phyloP scores from a whole-genome alignment of 192 early-diverging fungal genomes.

The Nowakowskiella sp. region DNA sequence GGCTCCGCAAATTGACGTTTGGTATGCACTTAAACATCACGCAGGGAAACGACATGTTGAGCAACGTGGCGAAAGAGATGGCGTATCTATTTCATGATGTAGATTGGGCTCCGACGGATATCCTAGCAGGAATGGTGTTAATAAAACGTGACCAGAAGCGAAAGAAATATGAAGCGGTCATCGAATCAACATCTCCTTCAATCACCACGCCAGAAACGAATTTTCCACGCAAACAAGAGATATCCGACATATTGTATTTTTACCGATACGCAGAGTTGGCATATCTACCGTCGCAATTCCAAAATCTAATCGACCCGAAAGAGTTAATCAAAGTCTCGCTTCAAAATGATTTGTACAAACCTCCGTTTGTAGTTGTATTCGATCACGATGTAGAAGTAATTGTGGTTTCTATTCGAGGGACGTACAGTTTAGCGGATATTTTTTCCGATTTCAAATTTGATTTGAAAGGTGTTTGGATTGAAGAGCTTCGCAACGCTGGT shows the following conservation, averaged over 20 bases:
- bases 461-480: slow-evolving; percentile 15
- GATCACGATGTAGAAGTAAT: slow-evolving; percentile 30
- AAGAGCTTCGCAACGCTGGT: slow-evolving; percentile 20
- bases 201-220: slow-evolving; percentile 3
- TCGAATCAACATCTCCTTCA: background rate
- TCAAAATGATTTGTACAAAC: slow-evolving; percentile 30
- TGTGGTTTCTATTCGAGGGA: slow-evolving; percentile 36
- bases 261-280: slow-evolving; percentile 30
- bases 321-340: slow-evolving; percentile 29
- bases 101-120: slow-evolving; percentile 40
- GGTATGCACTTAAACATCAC: too few species aligned
- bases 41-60: too few species aligned
- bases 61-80: too few species aligned
- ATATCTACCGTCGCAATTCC: slow-evolving; percentile 22
- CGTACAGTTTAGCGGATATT: slow-evolving; percentile 30
- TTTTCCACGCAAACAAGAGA: slow-evolving; percentile 13
- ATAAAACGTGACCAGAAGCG: slow-evolving; percentile 38
- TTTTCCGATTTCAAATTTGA: slow-evolving; percentile 37
- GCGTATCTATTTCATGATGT: slow-evolving; percentile 31
- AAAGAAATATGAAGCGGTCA: background rate
- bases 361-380: slow-evolving; percentile 28
- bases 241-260: slow-evolving; percentile 33
- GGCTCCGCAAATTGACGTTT: too few species aligned
- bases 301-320: background rate
- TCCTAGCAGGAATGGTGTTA: slow-evolving; percentile 34